Conservation (phyloP, 2,329 filamentous ascomycete species). For the Clonostachys solani region DNA sequence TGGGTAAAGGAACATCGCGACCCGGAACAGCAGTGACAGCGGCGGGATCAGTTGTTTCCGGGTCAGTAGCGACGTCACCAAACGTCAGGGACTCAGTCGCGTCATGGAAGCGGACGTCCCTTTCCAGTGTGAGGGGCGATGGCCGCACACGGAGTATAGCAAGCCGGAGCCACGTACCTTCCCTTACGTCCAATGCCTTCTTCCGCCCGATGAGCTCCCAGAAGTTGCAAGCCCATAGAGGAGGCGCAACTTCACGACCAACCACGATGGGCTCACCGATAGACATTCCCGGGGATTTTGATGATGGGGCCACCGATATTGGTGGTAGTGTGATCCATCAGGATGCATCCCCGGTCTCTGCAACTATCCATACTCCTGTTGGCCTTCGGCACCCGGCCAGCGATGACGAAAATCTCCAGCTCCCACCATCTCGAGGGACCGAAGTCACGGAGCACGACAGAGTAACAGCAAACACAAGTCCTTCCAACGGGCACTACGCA, state of each 20-base stretch:
- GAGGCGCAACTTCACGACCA: slow-evolving; percentile 42
- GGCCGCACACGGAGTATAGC: slow-evolving; percentile 30
- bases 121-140: slow-evolving; percentile 20
- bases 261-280: slow-evolving; percentile 29
- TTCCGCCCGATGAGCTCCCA: slow-evolving; percentile 97
- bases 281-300: slow-evolving; percentile 20
- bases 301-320: slow-evolving; percentile 34
- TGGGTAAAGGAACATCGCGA: background rate
- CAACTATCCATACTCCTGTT: slow-evolving; percentile 45
- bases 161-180: slow-evolving; percentile 84
- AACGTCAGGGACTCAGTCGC: background rate
- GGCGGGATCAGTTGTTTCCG: background rate
- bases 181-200: slow-evolving; percentile 84
- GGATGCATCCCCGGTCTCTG: slow-evolving; percentile 40
- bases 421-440: slow-evolving; percentile 73
- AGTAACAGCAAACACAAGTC: slow-evolving; percentile 70
- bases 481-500: slow-evolving; percentile 54
- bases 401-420: slow-evolving; percentile 45
- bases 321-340: slow-evolving; percentile 28
- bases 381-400: slow-evolving; percentile 21
- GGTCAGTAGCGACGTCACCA: background rate
- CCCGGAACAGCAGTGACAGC: slow-evolving; percentile 15
- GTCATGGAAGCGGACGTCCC: slow-evolving; percentile 40
- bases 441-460: slow-evolving; percentile 75
- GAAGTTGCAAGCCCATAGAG: slow-evolving; percentile 84